Percentiles rank a stretch among this genome's conserved stretches.
phyloP scores from a whole-genome alignment of 1,139 yeast species.

The Yamadazyma mexicana region DNA sequence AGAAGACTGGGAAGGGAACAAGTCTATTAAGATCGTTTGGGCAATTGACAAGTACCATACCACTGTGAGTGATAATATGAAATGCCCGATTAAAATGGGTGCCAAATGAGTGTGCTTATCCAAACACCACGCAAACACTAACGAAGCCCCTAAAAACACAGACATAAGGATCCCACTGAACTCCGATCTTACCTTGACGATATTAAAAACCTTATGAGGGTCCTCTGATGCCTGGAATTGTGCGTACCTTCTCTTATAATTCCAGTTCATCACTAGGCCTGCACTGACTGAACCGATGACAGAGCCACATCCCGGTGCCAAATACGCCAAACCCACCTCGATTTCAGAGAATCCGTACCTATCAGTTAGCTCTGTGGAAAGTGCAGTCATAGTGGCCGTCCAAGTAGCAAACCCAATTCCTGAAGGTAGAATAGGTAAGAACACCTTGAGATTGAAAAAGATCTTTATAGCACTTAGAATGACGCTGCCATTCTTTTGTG shows the following conservation, averaged over 20 bases:
- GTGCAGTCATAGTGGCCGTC: slow-evolving; percentile 67
- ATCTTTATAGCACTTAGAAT: slow-evolving; percentile 49
- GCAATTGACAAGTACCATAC: slow-evolving; percentile 24
- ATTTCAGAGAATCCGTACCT: slow-evolving; percentile 51
- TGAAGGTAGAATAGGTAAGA: slow-evolving; percentile 44
- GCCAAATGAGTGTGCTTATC: slow-evolving; percentile 48
- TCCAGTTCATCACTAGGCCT: slow-evolving; percentile 49
- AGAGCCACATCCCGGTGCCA: slow-evolving; percentile 63
- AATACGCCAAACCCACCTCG: slow-evolving; percentile 62
- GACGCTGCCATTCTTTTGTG: slow-evolving; percentile 22
- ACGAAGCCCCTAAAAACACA: slow-evolving; percentile 29
- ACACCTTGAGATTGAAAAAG: slow-evolving; percentile 29
- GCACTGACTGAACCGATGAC: slow-evolving; percentile 48
- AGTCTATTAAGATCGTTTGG: slow-evolving; percentile 30
- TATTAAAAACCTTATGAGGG: slow-evolving; percentile 18
- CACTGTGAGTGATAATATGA: slow-evolving; percentile 41
- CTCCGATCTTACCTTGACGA: slow-evolving; percentile 28
- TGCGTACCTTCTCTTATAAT: slow-evolving; percentile 32
- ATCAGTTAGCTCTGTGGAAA: slow-evolving; percentile 53
- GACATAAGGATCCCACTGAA: slow-evolving; percentile 27
- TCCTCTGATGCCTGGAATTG: slow-evolving; percentile 29
- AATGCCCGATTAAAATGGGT: slow-evolving; percentile 56
- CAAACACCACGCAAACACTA: slow-evolving; percentile 74
- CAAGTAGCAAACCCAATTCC: slow-evolving; percentile 66
- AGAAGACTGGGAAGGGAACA: slow-evolving; percentile 30